Percentiles rank a stretch among this genome's conserved stretches.
These are phyloP conservation scores for Globisporangium uncinulatum DNA, from an alignment of 352 stramenopile species.

Conservation along the genomic window DNA sequence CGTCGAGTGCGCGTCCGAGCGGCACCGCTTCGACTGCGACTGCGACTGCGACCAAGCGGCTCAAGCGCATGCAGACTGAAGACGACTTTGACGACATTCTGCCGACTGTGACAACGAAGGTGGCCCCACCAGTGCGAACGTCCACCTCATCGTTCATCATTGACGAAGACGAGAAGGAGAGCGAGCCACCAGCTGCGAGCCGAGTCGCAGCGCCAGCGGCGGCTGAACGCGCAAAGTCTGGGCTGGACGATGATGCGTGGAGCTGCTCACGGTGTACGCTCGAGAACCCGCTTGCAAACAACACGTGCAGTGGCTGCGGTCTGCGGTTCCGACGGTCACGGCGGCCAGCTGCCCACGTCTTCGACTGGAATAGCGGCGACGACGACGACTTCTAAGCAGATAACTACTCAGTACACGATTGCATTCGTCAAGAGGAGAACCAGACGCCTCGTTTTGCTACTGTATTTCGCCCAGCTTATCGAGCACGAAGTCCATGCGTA, in stretches of 20 bases:
- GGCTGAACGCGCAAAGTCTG: constrained; percentile 1
- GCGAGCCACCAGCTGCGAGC: constrained; percentile 20
- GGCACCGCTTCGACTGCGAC: constrained; percentile 9
- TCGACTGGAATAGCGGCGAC: constrained; percentile 36
- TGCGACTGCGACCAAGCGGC: constrained; percentile 20
- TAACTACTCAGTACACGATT: not conserved
- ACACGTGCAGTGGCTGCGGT: constrained; percentile 63
- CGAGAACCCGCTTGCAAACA: constrained; percentile 48
- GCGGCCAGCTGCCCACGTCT: constrained; percentile 22
- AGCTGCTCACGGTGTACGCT: constrained; percentile 77
- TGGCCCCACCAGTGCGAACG: not conserved
- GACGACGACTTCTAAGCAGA: constrained; percentile 34
- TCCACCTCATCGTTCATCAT: constrained; percentile 9
- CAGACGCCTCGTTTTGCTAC: not conserved
- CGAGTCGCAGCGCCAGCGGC: no score
- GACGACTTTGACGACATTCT: constrained; percentile 13
- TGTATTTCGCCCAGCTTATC: not conserved
- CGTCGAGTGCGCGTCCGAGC: not conserved
- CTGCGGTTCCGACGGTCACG: constrained; percentile 61
- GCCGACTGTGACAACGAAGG: not conserved
- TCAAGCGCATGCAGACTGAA: constrained; percentile 20
- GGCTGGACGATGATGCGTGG: constrained; percentile 27
- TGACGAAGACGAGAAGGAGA: constrained; percentile 46
- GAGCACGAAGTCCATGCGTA: not conserved
- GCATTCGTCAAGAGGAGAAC: not conserved